Base-by-base conservation (phyloP, 2,329 filamentous ascomycete genomes). In the Dryadomyces quercivorus region DNA sequence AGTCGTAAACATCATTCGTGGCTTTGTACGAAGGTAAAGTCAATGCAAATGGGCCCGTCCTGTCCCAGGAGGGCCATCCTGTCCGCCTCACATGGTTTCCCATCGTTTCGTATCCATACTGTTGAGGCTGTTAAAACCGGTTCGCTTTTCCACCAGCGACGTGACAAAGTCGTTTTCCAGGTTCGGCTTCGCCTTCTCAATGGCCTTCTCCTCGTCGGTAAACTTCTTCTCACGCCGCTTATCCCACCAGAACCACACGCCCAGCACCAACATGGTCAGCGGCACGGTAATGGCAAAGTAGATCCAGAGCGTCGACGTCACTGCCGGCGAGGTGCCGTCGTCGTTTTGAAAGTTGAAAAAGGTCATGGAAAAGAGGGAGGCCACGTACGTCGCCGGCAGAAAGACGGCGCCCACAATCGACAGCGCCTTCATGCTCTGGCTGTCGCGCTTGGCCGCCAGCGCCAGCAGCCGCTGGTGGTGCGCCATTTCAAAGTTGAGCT, bases 341-440 rank as follows among this genome's bases (percentile, higher is more conserved):
- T 20, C 15, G 43, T 70, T 66, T 59, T 75, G 74, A 60, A 82
- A 84, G 66, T 84, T 75, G 69, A 84, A 84, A 63, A 84, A 84
- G 0, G 78, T 79, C 79, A 83, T 84, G 69, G 75, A 77, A 60
- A 84, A 84, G 22, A 84, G 70, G 0, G 81, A 84, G 9, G 81
- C 75, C 18, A 84, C 71, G 59, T 77, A 82, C 1, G 80, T 82
- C 2, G 80, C 80, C 0, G 81, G 81, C 6, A 84, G 69, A 61
- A 84, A 84, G 44, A 84, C 69, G 44, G 80, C 79, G 31, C 81
- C 81, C 54, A 84, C 75, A 1, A 84, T 72, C 0, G 80, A 82
- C 43, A 84, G 70, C 0, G 79, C 81, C 69, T 84, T 84, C 80
- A 83, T 82, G 55, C 80, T 78, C 4, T 77, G 80, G 64, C 77